Evolutionary conservation across 208 protist genomes (phyloP).

Genomic region (Crithidia expoeki): DNA sequence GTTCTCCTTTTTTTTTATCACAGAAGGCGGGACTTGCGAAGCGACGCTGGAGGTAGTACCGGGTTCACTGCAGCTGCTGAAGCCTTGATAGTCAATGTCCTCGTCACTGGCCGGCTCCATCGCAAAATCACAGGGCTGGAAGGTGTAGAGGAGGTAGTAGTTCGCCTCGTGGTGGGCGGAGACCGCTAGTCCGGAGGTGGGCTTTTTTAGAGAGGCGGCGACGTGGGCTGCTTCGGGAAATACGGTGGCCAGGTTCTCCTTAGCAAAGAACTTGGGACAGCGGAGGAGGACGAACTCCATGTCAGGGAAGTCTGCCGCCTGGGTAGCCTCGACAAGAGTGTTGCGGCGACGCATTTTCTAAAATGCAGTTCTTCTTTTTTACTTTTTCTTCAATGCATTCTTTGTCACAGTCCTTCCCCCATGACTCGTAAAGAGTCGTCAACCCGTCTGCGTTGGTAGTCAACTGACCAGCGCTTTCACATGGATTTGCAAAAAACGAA

Average conservation of each 20-base stretch:
- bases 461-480: too few species aligned
- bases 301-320: slow-evolving; percentile 12
- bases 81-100: slow-evolving; percentile 18
- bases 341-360: slow-evolving; percentile 27
- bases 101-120: slow-evolving; percentile 2
- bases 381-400: too few species aligned
- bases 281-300: slow-evolving; percentile 49
- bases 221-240: slow-evolving; percentile 35
- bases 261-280: slow-evolving; percentile 37
- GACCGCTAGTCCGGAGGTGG: not conserved
- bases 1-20: slow-evolving; percentile 1
- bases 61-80: slow-evolving; percentile 12
- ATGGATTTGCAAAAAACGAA: too few species aligned
- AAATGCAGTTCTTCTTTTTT: not conserved
- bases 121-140: slow-evolving; percentile 42
- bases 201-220: not conserved
- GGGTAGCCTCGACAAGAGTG: slow-evolving; percentile 16
- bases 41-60: not conserved
- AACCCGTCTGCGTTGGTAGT: too few species aligned
- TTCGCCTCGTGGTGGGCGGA: slow-evolving; percentile 5
- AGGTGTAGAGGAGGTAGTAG: slow-evolving; percentile 49
- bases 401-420: not conserved
- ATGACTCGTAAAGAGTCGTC: too few species aligned
- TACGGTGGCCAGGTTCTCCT: slow-evolving; percentile 43
- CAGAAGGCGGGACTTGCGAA: not conserved